These are phyloP conservation scores for Trichosporon sp. DNA, from an alignment of 1,284 basidiomycete genomes.

Conservation along the genomic window DNA sequence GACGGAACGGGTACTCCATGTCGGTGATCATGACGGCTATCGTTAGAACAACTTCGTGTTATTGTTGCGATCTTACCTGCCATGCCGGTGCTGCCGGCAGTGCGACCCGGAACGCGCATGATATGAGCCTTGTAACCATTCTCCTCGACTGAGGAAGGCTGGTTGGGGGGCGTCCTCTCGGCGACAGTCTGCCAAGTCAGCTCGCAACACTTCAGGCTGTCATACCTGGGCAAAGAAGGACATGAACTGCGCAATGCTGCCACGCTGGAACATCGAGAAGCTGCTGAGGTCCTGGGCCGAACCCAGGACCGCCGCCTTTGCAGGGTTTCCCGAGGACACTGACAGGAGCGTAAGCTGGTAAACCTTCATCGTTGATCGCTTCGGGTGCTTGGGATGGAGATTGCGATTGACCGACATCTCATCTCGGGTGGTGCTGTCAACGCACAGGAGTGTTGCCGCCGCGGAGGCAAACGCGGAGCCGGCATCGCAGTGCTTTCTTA, in stretches of 20 bases:
- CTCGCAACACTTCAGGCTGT: background rate
- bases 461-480: background rate
- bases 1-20: conserved; percentile 91
- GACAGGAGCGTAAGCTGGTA: conserved; percentile 52
- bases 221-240: conserved; percentile 82
- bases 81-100: conserved; percentile 48
- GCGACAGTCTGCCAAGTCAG: conserved; percentile 63
- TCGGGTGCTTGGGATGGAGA: background rate
- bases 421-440: background rate
- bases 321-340: conserved; percentile 38
- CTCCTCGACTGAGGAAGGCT: conserved; percentile 91
- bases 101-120: conserved; percentile 53
- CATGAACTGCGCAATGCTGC: conserved; percentile 92
- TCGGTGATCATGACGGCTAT: conserved; percentile 88
- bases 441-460: background rate
- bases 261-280: conserved; percentile 91
- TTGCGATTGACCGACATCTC: background rate
- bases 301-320: conserved; percentile 59
- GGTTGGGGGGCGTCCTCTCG: conserved; percentile 78
- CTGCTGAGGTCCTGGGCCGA: conserved; percentile 77
- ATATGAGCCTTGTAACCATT: conserved; percentile 92
- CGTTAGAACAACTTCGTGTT: conserved; percentile 7
- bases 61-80: conserved; percentile 56
- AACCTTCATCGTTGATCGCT: conserved; percentile 50
- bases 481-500: background rate